phyloP scores from a whole-genome alignment of 1,284 basidiomycete species.

The Rhodotorula mucilaginosa region DNA sequence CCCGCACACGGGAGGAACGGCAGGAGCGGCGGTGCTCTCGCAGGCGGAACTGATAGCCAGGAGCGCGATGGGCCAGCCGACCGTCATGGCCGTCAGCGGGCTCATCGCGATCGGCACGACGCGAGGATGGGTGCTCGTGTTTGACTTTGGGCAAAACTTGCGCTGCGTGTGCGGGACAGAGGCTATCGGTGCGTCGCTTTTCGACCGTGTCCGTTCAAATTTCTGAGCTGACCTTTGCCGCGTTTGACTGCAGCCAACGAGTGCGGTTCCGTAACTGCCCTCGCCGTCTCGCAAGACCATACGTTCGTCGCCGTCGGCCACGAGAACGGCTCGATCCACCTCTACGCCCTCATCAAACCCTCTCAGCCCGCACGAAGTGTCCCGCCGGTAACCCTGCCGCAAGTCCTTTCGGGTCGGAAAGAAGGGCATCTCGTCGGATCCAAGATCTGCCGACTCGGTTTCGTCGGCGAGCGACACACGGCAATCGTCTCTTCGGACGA shows the following conservation, averaged over 20 bases:
- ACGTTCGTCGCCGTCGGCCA: conserved; percentile 91
- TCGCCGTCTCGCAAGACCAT: conserved; percentile 89
- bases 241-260: conserved; percentile 54
- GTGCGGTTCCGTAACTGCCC: conserved; percentile 78
- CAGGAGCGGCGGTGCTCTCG: conserved; percentile 1
- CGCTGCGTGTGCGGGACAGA: conserved; percentile 69
- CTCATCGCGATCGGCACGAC: conserved; percentile 86
- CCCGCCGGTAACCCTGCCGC: conserved; percentile 64
- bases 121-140: conserved; percentile 73
- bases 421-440: conserved; percentile 90
- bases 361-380: conserved; percentile 61
- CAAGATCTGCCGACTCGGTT: conserved; percentile 79
- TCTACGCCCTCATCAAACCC: conserved; percentile 78
- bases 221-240: not conserved
- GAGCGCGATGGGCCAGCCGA: conserved; percentile 60
- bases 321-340: conserved; percentile 74
- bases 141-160: conserved; percentile 85
- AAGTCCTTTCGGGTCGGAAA: conserved; percentile 74
- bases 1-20: conserved; percentile 38
- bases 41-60: conserved; percentile 15
- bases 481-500: conserved; percentile 91
- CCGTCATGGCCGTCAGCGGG: conserved; percentile 79
- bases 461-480: conserved; percentile 91
- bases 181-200: conserved; percentile 57
- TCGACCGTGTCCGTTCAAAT: not conserved